These are phyloP conservation scores for Apophysomyces elegans DNA, from an alignment of 371 early-diverging fungal species.

Conservation along the genomic window DNA sequence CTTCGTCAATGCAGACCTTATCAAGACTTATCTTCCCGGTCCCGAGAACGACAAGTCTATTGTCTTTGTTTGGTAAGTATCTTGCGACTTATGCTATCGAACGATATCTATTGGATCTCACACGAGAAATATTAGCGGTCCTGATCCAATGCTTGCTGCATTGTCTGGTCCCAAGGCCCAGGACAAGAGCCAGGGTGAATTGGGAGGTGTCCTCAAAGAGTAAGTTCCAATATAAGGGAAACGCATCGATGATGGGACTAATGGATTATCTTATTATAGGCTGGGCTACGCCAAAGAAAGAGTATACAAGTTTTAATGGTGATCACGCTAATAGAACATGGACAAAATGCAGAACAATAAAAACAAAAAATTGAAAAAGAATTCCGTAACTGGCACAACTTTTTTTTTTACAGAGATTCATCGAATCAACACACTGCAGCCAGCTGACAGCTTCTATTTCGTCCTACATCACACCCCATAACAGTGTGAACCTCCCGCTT, in stretches of 20 bases:
- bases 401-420: not conserved
- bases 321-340: not conserved
- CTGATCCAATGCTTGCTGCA: constrained; percentile 75
- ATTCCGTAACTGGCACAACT: not conserved
- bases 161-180: constrained; percentile 87
- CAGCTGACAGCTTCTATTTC: too few species aligned
- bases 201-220: constrained; percentile 81
- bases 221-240: constrained; percentile 17
- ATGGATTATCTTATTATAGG: constrained; percentile 18
- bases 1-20: constrained; percentile 68
- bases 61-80: constrained; percentile 75
- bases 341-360: not conserved
- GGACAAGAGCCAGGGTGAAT: constrained; percentile 85
- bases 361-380: not conserved
- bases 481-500: too few species aligned
- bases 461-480: too few species aligned
- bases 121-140: constrained; percentile 55
- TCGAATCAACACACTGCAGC: too few species aligned
- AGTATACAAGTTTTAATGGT: constrained; percentile 88
- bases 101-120: not conserved
- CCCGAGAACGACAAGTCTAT: constrained; percentile 60
- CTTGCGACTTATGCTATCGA: not conserved
- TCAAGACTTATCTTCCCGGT: constrained; percentile 68
- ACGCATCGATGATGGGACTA: not conserved
- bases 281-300: constrained; percentile 77